phyloP scores from a whole-genome alignment of 176 grass and related monocot genomes.

The Leersia perrieri region DNA sequence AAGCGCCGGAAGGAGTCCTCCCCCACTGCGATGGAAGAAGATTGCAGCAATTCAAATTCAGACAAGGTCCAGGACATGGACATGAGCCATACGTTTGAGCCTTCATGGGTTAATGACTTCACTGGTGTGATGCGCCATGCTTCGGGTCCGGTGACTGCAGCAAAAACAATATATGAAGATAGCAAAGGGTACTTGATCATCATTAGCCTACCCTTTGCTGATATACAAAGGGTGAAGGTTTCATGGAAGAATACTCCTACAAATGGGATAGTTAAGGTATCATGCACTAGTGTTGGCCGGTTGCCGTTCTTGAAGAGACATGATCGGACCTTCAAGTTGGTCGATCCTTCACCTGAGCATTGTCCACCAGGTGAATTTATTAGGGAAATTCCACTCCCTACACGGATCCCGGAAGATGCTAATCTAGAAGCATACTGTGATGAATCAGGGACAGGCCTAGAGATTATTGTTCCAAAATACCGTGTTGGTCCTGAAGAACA shows the following conservation, averaged over 20 bases:
- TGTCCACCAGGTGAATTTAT: constrained; percentile 93
- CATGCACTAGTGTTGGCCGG: constrained; percentile 57
- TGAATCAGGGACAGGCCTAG: constrained; percentile 71
- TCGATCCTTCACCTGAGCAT: constrained; percentile 78
- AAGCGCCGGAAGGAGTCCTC: constrained; percentile 77
- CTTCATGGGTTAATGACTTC: constrained; percentile 79
- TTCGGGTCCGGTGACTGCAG: constrained; percentile 75
- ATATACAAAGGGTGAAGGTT: constrained; percentile 86
- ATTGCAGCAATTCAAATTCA: constrained; percentile 66
- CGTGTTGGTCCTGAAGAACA: constrained; percentile 91
- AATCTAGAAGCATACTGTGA: constrained; percentile 82
- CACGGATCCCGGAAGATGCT: constrained; percentile 87
- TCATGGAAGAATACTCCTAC: constrained; percentile 89
- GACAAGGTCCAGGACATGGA: constrained; percentile 69
- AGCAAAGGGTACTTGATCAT: constrained; percentile 88
- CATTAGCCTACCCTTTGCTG: constrained; percentile 79
- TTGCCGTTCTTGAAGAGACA: constrained; percentile 79
- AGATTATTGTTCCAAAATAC: constrained; percentile 88
- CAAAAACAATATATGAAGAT: constrained; percentile 94
- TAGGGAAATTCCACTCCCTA: constrained; percentile 73
- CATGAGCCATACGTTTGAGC: constrained; percentile 43
- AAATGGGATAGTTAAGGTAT: constrained; percentile 80
- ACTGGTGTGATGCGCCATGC: constrained; percentile 81
- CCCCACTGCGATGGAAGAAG: constrained; percentile 69
- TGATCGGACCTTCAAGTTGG: constrained; percentile 82